Percentiles rank a stretch among this genome's conserved stretches.
Evolutionary conservation across 805 yeast genomes (phyloP).

Genomic region (Suhomyces canberraensis): DNA sequence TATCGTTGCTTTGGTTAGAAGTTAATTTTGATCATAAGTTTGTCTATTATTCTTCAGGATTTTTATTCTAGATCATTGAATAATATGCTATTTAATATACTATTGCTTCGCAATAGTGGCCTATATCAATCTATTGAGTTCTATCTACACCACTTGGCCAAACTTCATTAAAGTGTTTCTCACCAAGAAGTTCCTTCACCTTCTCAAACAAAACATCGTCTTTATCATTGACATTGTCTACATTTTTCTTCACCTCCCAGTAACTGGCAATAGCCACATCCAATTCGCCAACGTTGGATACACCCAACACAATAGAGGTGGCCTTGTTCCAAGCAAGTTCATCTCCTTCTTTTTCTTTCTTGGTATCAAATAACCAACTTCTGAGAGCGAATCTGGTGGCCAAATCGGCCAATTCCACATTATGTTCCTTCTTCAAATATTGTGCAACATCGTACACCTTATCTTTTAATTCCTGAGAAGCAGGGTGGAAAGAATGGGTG

Average conservation of each 20-base stretch:
- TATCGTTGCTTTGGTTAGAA: no score
- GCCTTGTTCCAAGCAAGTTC: constrained; percentile 21
- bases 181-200: constrained; percentile 47
- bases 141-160: constrained; percentile 50
- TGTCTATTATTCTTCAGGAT: no score
- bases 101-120: no score
- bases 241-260: constrained; percentile 41
- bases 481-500: constrained; percentile 82
- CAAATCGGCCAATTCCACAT: constrained; percentile 71
- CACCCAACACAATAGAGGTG: constrained; percentile 73
- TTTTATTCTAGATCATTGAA: no score
- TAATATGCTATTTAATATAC: no score
- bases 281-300: constrained; percentile 62
- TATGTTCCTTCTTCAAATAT: constrained; percentile 32
- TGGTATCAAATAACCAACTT: constrained; percentile 46
- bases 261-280: constrained; percentile 58
- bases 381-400: constrained; percentile 74
- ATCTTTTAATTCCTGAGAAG: constrained; percentile 51
- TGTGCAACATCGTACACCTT: constrained; percentile 48
- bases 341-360: constrained; percentile 7
- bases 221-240: constrained; percentile 26
- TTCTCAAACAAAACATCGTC: constrained; percentile 45
- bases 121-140: no score
- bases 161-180: constrained; percentile 52
- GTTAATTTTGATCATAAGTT: no score